Conservation (phyloP, 345 rosid species). For the Eutrema japonicum region DNA sequence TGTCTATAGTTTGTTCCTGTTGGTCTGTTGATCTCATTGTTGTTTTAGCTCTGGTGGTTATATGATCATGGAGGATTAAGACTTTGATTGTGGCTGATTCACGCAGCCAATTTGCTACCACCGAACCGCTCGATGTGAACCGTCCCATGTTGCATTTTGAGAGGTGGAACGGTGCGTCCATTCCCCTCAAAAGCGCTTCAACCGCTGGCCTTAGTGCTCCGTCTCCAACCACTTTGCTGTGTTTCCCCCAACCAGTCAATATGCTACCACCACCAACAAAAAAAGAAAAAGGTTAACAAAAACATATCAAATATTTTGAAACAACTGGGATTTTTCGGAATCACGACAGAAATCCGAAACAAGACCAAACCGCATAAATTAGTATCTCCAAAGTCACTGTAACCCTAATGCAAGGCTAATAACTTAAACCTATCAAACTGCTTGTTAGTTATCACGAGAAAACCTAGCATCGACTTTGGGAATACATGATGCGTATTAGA, state of each 20-base stretch:
- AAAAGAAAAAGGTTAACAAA: not conserved
- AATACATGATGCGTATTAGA: not conserved
- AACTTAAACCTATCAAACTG: not conserved
- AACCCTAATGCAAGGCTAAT: no score
- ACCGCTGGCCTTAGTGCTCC: constrained; percentile 74
- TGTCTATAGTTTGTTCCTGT: no score
- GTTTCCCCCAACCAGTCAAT: constrained; percentile 99
- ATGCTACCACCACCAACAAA: constrained; percentile 54
- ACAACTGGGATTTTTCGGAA: not conserved
- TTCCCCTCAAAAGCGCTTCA: constrained; percentile 68
- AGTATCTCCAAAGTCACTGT: no score
- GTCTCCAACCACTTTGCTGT: constrained; percentile 91
- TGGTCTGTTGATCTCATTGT: constrained; percentile 17
- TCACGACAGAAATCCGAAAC: not conserved
- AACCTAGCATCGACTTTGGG: not conserved
- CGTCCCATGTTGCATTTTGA: constrained; percentile 86
- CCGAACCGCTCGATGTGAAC: constrained; percentile 71
- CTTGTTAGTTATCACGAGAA: not conserved
- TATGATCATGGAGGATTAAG: constrained; percentile 69
- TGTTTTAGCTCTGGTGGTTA: constrained; percentile 17
- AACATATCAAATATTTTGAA: not conserved
- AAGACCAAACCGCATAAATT: not conserved
- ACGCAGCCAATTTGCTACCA: constrained; percentile 83
- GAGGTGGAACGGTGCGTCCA: constrained; percentile 79
- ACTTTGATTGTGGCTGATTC: constrained; percentile 73